Conservation (phyloP, 2,329 filamentous ascomycete genomes). For the Mariannaea sp. region DNA sequence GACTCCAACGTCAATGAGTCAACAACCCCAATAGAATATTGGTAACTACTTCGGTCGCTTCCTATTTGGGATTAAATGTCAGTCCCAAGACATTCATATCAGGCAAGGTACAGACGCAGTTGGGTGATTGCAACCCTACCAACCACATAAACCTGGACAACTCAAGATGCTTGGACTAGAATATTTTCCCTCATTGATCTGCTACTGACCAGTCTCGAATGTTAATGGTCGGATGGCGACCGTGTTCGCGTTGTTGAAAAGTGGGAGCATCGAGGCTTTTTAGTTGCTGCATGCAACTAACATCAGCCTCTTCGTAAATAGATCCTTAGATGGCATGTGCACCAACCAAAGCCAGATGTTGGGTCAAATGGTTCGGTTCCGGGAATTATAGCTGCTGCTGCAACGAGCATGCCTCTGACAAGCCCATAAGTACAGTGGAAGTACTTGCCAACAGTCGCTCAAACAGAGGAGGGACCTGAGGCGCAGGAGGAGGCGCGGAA, state of each 20-base stretch:
- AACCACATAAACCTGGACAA: not conserved
- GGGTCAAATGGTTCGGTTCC: not conserved
- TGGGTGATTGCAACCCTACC: not conserved
- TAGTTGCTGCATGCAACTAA: not conserved
- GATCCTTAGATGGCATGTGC: not conserved
- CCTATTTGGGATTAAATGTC: too few species aligned
- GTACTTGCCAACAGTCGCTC: too few species aligned
- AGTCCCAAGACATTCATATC: not conserved
- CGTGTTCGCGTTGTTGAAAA: not conserved
- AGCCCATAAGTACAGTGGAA: too few species aligned
- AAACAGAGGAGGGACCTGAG: too few species aligned
- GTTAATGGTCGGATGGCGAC: not conserved
- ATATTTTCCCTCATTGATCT: not conserved
- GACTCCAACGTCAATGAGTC: too few species aligned
- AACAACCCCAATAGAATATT: too few species aligned
- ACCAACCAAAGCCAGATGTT: not conserved
- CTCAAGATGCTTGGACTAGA: not conserved
- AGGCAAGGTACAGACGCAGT: not conserved
- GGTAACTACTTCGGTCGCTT: too few species aligned
- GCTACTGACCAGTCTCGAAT: not conserved
- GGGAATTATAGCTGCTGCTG: not conserved
- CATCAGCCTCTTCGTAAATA: not conserved
- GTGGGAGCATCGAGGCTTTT: not conserved
- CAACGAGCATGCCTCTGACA: not conserved
- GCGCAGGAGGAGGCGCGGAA: too few species aligned